A percentile compares a stretch with the other conserved stretches of the same genome.
Evolutionary conservation across 331 rosid genomes (phyloP).

Genomic region (Prunus yedoensis): DNA sequence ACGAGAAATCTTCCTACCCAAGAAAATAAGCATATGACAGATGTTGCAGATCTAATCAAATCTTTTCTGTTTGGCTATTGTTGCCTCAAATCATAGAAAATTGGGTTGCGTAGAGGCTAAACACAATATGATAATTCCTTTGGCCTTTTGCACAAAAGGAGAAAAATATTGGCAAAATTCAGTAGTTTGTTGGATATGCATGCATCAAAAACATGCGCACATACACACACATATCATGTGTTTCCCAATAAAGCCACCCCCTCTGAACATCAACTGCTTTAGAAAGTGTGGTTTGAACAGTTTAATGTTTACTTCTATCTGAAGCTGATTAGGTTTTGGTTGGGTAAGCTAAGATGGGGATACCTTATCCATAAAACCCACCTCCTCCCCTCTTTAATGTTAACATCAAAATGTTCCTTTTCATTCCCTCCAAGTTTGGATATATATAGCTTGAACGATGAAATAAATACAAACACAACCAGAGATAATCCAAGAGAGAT

Average conservation of each 20-base stretch:
- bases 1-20: conserved; percentile 11
- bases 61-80: background rate
- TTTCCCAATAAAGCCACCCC: background rate
- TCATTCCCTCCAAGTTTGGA: too few species aligned
- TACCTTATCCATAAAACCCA: conserved; percentile 9
- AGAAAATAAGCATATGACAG: conserved; percentile 9
- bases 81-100: background rate
- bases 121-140: background rate
- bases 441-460: too few species aligned
- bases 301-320: background rate
- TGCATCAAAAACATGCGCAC: background rate
- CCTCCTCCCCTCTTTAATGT: too few species aligned
- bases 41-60: conserved; percentile 20
- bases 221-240: background rate
- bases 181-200: background rate
- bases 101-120: conserved; percentile 11
- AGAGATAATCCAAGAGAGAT: too few species aligned
- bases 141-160: background rate
- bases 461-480: too few species aligned
- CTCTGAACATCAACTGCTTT: background rate
- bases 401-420: too few species aligned
- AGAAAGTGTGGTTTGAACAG: background rate
- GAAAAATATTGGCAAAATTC: background rate
- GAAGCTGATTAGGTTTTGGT: conserved; percentile 11
- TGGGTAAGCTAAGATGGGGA: background rate